Conservation (phyloP, 306 rosid genomes). For the Luffa aegyptiaca region DNA sequence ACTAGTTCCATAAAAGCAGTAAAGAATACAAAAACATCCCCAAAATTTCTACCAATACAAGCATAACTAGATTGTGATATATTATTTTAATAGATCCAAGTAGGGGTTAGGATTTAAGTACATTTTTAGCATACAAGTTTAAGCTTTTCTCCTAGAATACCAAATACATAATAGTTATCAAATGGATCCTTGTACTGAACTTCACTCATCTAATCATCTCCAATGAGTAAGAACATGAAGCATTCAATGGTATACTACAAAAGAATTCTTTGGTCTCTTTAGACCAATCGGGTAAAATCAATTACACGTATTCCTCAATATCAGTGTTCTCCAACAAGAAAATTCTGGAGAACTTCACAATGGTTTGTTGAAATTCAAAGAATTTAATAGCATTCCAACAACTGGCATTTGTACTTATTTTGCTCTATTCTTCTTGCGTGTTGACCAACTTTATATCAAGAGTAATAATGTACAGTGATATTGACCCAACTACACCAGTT, state of each 20-base stretch:
- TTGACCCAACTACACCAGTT: not conserved
- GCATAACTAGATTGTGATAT: not conserved
- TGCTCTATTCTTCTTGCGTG: not conserved
- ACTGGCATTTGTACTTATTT: not conserved
- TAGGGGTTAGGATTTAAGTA: not conserved
- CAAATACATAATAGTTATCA: not conserved
- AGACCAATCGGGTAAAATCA: not conserved
- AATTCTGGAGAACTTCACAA: not conserved
- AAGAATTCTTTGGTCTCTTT: not conserved
- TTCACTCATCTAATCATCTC: not conserved
- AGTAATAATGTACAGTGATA: slow-evolving; percentile 3
- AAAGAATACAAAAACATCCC: no score
- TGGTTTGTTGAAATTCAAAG: not conserved
- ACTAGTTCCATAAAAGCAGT: no score
- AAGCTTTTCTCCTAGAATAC: not conserved
- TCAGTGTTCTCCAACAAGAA: not conserved
- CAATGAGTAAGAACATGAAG: not conserved
- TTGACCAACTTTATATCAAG: not conserved
- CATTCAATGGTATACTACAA: not conserved
- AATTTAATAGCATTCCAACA: not conserved
- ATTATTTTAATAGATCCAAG: not conserved
- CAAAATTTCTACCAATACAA: no score
- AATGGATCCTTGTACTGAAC: not conserved
- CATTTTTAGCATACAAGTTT: not conserved
- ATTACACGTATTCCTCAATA: slow-evolving; percentile 8